Conservation (phyloP, 345 rosid genomes). For the Trapa bicornis region DNA sequence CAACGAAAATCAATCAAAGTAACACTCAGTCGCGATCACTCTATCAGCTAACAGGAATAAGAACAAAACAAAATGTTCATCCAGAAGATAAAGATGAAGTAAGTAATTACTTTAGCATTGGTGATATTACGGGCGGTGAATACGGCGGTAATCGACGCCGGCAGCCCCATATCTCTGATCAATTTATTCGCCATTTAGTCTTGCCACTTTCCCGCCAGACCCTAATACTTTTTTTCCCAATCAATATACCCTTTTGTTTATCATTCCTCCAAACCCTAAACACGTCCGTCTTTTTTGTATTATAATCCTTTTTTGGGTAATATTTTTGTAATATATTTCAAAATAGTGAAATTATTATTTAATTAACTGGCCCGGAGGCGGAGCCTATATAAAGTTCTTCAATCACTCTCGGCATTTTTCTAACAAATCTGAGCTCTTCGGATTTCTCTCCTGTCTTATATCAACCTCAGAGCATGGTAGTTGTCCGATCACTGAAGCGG, state of each 20-base stretch:
- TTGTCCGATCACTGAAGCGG: background rate
- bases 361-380: too few species aligned
- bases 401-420: too few species aligned
- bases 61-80: background rate
- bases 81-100: background rate
- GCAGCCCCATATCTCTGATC: conserved; percentile 54
- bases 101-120: conserved; percentile 44
- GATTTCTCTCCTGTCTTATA: background rate
- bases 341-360: too few species aligned
- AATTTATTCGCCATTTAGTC: conserved; percentile 47
- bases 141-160: conserved; percentile 34
- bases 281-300: too few species aligned
- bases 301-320: too few species aligned
- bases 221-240: background rate
- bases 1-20: background rate
- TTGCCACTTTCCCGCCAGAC: background rate
- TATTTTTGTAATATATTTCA: too few species aligned
- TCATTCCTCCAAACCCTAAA: too few species aligned
- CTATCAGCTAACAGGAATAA: background rate
- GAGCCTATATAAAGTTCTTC: too few species aligned
- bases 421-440: background rate
- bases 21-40: background rate
- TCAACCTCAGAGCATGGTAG: background rate
- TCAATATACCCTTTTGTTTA: too few species aligned
- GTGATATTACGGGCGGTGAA: conserved; percentile 66